phyloP scores from a whole-genome alignment of 441 rosid species.

The Hura crepitans region DNA sequence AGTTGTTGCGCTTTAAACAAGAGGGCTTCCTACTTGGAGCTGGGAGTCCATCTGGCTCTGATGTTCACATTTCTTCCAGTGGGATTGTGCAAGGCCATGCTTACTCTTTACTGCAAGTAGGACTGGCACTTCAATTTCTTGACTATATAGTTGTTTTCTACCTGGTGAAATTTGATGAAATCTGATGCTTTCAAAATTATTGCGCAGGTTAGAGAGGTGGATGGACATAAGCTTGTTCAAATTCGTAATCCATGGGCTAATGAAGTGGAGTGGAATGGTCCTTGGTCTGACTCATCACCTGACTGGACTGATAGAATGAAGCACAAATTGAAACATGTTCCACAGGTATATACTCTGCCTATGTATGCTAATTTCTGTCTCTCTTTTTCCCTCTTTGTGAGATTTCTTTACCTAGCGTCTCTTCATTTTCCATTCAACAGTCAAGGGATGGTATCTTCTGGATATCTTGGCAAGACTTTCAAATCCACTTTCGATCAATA shows the following conservation, averaged over 20 bases:
- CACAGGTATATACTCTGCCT: conserved; percentile 59
- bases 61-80: conserved; percentile 96
- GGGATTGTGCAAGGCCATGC: conserved; percentile 99
- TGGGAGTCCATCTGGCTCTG: conserved; percentile 99
- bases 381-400: conserved; percentile 3
- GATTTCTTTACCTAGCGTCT: conserved; percentile 18
- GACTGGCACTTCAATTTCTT: conserved; percentile 20
- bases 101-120: conserved; percentile 92
- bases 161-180: conserved; percentile 17
- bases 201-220: conserved; percentile 94
- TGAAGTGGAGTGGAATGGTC: conserved; percentile 99
- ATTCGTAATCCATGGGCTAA: conserved; percentile 99
- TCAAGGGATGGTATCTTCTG: conserved; percentile 98
- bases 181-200: not conserved
- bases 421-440: conserved; percentile 44
- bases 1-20: conserved; percentile 88
- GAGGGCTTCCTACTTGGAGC: conserved; percentile 99
- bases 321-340: conserved; percentile 91
- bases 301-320: conserved; percentile 99
- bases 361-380: not conserved
- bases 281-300: conserved; percentile 95
- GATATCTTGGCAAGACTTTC: conserved; percentile 99
- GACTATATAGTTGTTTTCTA: conserved; percentile 15
- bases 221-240: conserved; percentile 97
- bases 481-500: conserved; percentile 96